phyloP scores from a whole-genome alignment of 2,329 filamentous ascomycete species.

The Coleophoma cylindrospora region DNA sequence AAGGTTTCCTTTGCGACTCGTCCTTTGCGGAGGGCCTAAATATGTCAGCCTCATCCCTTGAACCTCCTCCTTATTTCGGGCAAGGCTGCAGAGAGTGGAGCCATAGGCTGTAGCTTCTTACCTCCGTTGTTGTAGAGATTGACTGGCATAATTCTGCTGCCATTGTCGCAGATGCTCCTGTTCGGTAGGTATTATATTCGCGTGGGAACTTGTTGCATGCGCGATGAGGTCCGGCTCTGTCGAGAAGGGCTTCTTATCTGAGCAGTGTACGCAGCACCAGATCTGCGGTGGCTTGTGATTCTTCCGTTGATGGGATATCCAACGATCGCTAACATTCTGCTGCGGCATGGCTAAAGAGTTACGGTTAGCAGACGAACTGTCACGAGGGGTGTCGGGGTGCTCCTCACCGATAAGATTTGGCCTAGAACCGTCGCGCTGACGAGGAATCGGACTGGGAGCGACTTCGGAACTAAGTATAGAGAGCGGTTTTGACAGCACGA shows the following conservation, averaged over 20 bases:
- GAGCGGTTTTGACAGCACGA: too few species aligned
- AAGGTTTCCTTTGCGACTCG: constrained; percentile 8
- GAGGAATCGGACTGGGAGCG: too few species aligned
- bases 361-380: too few species aligned
- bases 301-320: constrained; percentile 16
- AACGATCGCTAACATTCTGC: constrained; percentile 9
- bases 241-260: constrained; percentile 8
- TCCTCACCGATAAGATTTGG: too few species aligned
- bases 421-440: too few species aligned
- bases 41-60: constrained; percentile 9
- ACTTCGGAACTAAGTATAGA: too few species aligned
- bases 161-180: constrained; percentile 5
- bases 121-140: constrained; percentile 8
- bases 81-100: neutral
- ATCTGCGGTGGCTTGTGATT: constrained; percentile 12
- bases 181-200: constrained; percentile 9
- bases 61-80: neutral
- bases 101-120: neutral
- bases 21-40: constrained; percentile 10
- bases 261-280: constrained; percentile 15
- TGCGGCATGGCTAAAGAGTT: neutral
- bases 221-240: constrained; percentile 11
- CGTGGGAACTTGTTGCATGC: constrained; percentile 13
- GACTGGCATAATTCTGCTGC: constrained; percentile 6
- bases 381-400: too few species aligned